phyloP scores from a whole-genome alignment of 306 rosid species.

The Sesbania bispinosa region DNA sequence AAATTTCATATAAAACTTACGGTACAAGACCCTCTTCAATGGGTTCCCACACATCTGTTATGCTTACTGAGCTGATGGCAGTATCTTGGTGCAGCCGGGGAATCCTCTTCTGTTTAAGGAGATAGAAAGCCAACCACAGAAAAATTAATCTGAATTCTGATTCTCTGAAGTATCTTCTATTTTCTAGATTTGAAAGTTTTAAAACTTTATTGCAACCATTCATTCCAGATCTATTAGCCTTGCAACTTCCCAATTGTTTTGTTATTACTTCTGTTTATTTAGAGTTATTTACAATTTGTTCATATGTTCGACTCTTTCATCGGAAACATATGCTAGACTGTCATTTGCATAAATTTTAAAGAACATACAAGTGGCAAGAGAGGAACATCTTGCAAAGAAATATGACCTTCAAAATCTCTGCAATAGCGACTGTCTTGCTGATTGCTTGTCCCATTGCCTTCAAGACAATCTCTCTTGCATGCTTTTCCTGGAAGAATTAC shows the following conservation, averaged over 20 bases:
- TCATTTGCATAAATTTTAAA: not conserved
- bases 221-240: not conserved
- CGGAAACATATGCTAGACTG: not conserved
- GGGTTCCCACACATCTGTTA: slow-evolving; percentile 96
- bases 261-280: not conserved
- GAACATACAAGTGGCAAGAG: not conserved
- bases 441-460: slow-evolving; percentile 99
- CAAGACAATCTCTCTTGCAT: slow-evolving; percentile 74
- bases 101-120: slow-evolving; percentile 67
- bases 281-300: not conserved
- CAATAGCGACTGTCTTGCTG: slow-evolving; percentile 93
- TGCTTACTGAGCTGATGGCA: slow-evolving; percentile 88
- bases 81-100: slow-evolving; percentile 76
- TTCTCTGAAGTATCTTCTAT: not conserved
- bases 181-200: not conserved
- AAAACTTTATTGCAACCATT: not conserved
- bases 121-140: slow-evolving; percentile 5
- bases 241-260: not conserved
- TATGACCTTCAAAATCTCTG: slow-evolving; percentile 84
- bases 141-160: slow-evolving; percentile 4
- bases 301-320: not conserved
- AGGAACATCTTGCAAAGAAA: not conserved
- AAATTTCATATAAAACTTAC: slow-evolving; percentile 49
- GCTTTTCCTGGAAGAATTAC: slow-evolving; percentile 65
- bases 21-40: slow-evolving; percentile 98